Evolutionary conservation across 179 eudicot species (phyloP).

Genomic region (Drosera spatulata): DNA sequence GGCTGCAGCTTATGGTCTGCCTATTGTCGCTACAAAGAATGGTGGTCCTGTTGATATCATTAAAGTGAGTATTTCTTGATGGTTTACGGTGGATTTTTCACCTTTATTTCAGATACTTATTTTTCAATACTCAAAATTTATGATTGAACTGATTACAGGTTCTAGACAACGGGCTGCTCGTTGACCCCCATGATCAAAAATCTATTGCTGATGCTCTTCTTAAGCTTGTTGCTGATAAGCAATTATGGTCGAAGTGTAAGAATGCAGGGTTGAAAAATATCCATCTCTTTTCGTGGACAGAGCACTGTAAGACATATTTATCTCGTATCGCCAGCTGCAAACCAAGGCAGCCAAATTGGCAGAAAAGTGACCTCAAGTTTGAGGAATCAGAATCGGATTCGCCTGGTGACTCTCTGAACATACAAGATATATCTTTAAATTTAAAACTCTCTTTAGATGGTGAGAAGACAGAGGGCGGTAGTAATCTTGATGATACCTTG

Average conservation of each 20-base stretch:
- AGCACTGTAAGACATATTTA: constrained; percentile 60
- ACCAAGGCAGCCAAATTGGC: constrained; percentile 93
- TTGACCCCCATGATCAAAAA: constrained; percentile 65
- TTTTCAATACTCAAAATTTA: not conserved
- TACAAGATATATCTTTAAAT: constrained; percentile 74
- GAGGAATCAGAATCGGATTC: constrained; percentile 63
- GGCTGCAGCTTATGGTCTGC: constrained; percentile 82
- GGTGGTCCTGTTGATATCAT: constrained; percentile 80
- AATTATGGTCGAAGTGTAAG: constrained; percentile 55
- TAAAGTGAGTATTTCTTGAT: constrained; percentile 24
- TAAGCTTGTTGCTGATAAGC: constrained; percentile 69
- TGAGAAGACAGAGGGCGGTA: constrained; percentile 33
- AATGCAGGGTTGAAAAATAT: constrained; percentile 57
- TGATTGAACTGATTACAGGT: constrained; percentile 23
- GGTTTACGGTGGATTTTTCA: not conserved
- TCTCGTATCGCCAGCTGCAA: constrained; percentile 70
- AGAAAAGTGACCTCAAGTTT: constrained; percentile 28
- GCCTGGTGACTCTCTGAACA: constrained; percentile 75
- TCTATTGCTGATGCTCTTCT: constrained; percentile 67
- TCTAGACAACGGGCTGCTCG: constrained; percentile 59
- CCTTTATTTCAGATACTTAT: no score
- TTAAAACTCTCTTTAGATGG: constrained; percentile 73
- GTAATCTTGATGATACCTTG: constrained; percentile 22
- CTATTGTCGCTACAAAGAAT: constrained; percentile 72
- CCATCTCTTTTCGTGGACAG: constrained; percentile 62